Conservation (phyloP, 331 rosid species). For the Rosa hybrid region DNA sequence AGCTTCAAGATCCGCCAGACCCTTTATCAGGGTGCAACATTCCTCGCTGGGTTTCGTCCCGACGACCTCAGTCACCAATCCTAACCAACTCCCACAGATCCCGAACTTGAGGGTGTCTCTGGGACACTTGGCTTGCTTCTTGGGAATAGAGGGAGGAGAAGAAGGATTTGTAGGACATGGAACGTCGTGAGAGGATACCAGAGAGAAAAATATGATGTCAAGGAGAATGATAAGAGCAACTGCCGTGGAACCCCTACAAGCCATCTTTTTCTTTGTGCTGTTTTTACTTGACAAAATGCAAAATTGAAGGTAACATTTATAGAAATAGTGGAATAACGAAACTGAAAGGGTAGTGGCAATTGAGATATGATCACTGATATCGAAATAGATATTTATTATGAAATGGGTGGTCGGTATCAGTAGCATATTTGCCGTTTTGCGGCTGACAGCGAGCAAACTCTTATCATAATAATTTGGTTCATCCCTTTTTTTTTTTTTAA, state of each 20-base stretch:
- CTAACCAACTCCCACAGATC: slow-evolving; percentile 79
- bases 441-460: not conserved
- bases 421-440: not conserved
- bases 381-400: not conserved
- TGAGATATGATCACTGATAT: not conserved
- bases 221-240: slow-evolving; percentile 28
- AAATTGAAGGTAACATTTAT: slow-evolving; percentile 6
- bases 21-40: slow-evolving; percentile 59
- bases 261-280: slow-evolving; percentile 26
- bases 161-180: slow-evolving; percentile 39
- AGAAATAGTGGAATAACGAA: not conserved
- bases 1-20: slow-evolving; percentile 74
- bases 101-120: slow-evolving; percentile 63
- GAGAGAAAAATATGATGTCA: slow-evolving; percentile 30
- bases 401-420: not conserved
- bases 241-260: not conserved
- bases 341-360: not conserved
- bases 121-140: slow-evolving; percentile 43
- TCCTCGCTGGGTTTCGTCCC: slow-evolving; percentile 67
- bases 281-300: not conserved
- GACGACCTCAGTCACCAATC: slow-evolving; percentile 54
- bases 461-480: not conserved
- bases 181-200: slow-evolving; percentile 23
- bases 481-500: not conserved
- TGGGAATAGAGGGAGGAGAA: slow-evolving; percentile 29